Conservation (phyloP, 2,329 filamentous ascomycete genomes). For the Sclerotinia sclerotiorum region DNA sequence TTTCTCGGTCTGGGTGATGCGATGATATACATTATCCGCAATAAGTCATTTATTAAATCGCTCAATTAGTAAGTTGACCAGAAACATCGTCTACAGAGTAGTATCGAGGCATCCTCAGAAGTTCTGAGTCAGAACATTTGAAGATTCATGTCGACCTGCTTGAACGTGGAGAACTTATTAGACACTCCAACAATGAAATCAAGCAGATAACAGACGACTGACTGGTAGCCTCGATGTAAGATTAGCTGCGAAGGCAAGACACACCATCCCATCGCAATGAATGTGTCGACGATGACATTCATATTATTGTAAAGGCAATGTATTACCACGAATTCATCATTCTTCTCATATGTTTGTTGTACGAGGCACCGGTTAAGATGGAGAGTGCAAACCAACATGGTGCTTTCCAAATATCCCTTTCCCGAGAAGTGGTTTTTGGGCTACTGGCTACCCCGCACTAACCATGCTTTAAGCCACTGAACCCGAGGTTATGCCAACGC, state of each 20-base stretch:
- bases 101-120: too few species aligned
- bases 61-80: too few species aligned
- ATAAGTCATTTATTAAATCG: too few species aligned
- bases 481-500: too few species aligned
- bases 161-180: too few species aligned
- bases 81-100: too few species aligned
- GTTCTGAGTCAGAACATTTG: too few species aligned
- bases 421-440: too few species aligned
- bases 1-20: background rate
- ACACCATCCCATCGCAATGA: background rate
- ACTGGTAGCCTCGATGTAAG: background rate
- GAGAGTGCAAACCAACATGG: background rate
- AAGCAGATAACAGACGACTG: background rate
- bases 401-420: background rate
- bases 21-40: too few species aligned
- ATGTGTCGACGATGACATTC: too few species aligned
- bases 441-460: background rate
- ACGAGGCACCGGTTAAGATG: background rate
- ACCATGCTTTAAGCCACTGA: background rate
- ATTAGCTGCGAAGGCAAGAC: background rate
- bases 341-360: background rate
- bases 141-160: too few species aligned
- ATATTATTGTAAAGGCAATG: rapidly evolving
- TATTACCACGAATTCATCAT: background rate
- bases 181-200: background rate